Base-by-base conservation (phyloP, 148 eudicot genomes). In the Chenopodium album region DNA sequence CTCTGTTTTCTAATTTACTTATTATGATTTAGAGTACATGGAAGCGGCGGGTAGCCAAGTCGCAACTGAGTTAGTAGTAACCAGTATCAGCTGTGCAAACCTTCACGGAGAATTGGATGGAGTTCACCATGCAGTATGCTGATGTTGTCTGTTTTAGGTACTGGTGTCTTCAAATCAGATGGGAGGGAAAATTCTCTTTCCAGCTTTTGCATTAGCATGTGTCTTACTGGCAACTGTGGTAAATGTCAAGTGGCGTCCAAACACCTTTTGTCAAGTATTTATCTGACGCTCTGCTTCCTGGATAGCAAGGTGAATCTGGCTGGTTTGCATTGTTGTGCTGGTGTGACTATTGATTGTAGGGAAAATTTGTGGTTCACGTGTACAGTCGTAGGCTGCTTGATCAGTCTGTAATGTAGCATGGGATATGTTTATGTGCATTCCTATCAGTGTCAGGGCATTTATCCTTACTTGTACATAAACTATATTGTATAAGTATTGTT, bases 1-100 rank as follows among this genome's bases (percentile, higher is more conserved):
- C 37, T 52, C 76, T 56, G 22, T 76, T 54, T 71, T 48, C 66
- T 85, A 31, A 85, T 77, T 76, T 69, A 68, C 11, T 44, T 46
- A 31, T 64, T 12, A 50, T 76, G 66, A 80, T 85, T 91, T 91
- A 93, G 98, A 86, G 90, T 64, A 75, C 71, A 31, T 93, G 98
- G 98, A 88, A 89, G 89, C 87, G 76, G 73, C 90, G 90, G 73
- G 88, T 84, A 56, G 89, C 84, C 74, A 93, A 90, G 82, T 77
- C 85, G 47, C 81, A 66, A 86, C 73, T 84, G 87, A 79, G 75
- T 68, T 85, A 46, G 50, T 85, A 46, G 50, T 62, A 62, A 44
- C 50, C 56, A 68, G 37, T 76, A 50, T 67, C 63, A 63, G 13
- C 76, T 81, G 48, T 37, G 52, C 71, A 56, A 56, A 41, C 48